A percentile compares a stretch with the other conserved stretches of the same genome.
These are phyloP conservation scores for Saccharomyces kudriavzevii DNA, from an alignment of 805 yeast genomes.

Conservation along the genomic window DNA sequence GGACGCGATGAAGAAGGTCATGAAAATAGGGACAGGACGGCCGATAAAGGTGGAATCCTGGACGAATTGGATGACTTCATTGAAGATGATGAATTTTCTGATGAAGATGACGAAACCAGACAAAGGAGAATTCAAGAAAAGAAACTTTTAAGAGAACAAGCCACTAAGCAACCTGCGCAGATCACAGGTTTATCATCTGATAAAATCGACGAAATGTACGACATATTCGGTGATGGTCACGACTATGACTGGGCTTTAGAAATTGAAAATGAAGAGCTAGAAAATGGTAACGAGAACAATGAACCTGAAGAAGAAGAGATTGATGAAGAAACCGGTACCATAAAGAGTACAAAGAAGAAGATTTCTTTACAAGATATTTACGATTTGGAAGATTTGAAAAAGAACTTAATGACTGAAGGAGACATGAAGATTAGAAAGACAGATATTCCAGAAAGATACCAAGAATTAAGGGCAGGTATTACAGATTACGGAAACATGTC, in stretches of 20 bases:
- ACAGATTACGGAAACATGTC: slow-evolving; percentile 56
- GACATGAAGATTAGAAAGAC: slow-evolving; percentile 81
- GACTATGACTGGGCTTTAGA: slow-evolving; percentile 98
- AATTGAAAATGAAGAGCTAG: slow-evolving; percentile 42
- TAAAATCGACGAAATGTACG: slow-evolving; percentile 84
- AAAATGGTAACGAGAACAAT: slow-evolving; percentile 30
- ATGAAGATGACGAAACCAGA: slow-evolving; percentile 54
- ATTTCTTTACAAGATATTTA: slow-evolving; percentile 76
- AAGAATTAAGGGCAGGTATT: slow-evolving; percentile 58
- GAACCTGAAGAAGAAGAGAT: slow-evolving; percentile 8
- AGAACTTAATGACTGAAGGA: slow-evolving; percentile 82
- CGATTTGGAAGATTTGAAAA: slow-evolving; percentile 88
- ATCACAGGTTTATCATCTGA: slow-evolving; percentile 71
- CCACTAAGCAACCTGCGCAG: slow-evolving; percentile 48
- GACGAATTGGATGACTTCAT: slow-evolving; percentile 96
- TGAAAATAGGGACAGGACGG: slow-evolving; percentile 16
- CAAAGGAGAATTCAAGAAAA: slow-evolving; percentile 32
- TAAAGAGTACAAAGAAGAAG: slow-evolving; percentile 24
- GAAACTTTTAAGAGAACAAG: slow-evolving; percentile 31
- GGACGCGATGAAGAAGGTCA: slow-evolving; percentile 16
- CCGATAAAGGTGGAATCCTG: slow-evolving; percentile 34
- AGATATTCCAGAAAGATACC: slow-evolving; percentile 90
- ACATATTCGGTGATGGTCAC: slow-evolving; percentile 93
- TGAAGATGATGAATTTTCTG: slow-evolving; percentile 93
- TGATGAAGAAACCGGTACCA: slow-evolving; percentile 18